Conservation (phyloP, 257 asterid genomes). For the Salvia miltiorrhiza region DNA sequence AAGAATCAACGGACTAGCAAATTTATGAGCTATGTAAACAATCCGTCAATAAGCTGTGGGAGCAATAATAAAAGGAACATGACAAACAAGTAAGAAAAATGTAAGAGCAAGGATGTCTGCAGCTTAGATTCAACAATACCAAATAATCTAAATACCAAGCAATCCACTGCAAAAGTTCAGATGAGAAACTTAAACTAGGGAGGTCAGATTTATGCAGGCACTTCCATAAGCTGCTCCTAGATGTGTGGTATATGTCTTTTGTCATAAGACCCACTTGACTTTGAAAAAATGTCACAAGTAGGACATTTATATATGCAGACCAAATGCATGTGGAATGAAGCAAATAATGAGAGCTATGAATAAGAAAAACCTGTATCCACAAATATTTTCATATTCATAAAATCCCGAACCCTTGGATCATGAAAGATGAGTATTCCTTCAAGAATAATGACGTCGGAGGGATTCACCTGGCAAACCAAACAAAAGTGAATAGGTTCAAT, state of each 20-base stretch:
- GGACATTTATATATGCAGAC: background rate
- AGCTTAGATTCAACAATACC: background rate
- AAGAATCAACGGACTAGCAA: constrained; percentile 28
- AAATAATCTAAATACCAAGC: constrained; percentile 2
- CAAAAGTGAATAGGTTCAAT: constrained; percentile 13
- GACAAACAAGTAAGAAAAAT: background rate
- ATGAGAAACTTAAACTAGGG: constrained; percentile 7
- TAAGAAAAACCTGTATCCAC: constrained; percentile 89
- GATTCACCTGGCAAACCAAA: constrained; percentile 72
- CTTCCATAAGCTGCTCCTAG: constrained; percentile 15
- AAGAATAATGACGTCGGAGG: constrained; percentile 93
- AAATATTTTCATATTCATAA: constrained; percentile 96
- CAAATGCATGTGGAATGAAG: background rate
- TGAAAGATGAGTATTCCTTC: constrained; percentile 98
- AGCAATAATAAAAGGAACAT: constrained; percentile 9
- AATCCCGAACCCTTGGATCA: constrained; percentile 78
- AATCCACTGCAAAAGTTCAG: background rate
- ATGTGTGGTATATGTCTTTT: constrained; percentile 1
- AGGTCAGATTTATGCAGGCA: background rate
- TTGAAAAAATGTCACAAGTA: background rate
- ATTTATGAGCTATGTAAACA: constrained; percentile 15
- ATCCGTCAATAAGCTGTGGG: background rate
- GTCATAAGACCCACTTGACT: background rate
- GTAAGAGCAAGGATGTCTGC: background rate
- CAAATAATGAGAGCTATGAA: constrained; percentile 14